Conservation (phyloP, 306 rosid genomes). For the Dryas drummondii region DNA sequence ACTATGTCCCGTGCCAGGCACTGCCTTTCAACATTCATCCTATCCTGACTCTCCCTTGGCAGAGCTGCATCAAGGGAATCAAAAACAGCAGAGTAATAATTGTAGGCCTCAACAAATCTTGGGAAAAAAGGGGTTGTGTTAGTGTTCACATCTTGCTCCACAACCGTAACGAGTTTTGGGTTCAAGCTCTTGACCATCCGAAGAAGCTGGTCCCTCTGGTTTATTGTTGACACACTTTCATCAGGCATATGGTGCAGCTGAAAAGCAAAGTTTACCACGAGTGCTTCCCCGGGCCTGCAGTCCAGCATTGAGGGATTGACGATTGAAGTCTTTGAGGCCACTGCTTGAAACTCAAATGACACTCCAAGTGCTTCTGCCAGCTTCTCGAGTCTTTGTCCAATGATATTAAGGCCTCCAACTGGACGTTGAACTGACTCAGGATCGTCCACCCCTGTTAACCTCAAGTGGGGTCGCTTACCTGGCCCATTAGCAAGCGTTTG, state of each 20-base stretch:
- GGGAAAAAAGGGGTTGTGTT: constrained; percentile 82
- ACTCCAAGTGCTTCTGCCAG: constrained; percentile 67
- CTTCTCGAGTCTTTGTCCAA: constrained; percentile 86
- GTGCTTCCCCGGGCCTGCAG: constrained; percentile 75
- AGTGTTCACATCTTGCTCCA: constrained; percentile 94
- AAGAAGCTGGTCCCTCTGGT: constrained; percentile 86
- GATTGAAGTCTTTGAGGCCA: constrained; percentile 63
- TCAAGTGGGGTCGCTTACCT: constrained; percentile 58
- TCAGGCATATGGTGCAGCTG: constrained; percentile 99
- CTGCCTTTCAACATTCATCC: constrained; percentile 90
- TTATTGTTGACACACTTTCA: constrained; percentile 86
- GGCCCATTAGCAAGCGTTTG: constrained; percentile 63
- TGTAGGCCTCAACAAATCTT: constrained; percentile 79
- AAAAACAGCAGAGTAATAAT: constrained; percentile 79
- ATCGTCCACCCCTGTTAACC: constrained; percentile 88
- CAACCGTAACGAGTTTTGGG: constrained; percentile 86
- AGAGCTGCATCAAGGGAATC: constrained; percentile 89
- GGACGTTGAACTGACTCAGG: constrained; percentile 89
- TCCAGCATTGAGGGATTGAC: constrained; percentile 72
- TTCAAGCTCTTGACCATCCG: constrained; percentile 83
- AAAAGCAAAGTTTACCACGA: constrained; percentile 81
- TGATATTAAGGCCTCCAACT: constrained; percentile 76
- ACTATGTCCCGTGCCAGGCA: constrained; percentile 96
- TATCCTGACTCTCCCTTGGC: constrained; percentile 85
- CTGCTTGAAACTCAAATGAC: constrained; percentile 76